Evolutionary conservation across 176 grass and related monocot genomes (phyloP).

Genomic region (Urochloa ruziziensis): DNA sequence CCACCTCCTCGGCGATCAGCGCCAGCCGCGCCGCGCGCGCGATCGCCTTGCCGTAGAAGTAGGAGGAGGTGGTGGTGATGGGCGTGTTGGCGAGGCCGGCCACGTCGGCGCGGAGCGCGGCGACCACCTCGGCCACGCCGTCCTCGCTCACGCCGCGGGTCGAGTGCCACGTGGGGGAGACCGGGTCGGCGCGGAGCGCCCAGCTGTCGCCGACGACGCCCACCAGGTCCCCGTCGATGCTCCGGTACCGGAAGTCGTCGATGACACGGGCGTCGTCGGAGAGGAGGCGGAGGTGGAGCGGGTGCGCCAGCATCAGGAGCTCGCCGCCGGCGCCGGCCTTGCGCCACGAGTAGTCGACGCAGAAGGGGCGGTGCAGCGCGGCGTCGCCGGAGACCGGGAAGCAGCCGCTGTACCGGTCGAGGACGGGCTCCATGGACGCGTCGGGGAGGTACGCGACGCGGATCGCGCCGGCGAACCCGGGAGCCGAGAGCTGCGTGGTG

Average conservation of each 20-base stretch:
- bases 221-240: conserved; percentile 93
- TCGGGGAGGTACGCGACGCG: conserved; percentile 67
- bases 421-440: conserved; percentile 53
- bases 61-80: conserved; percentile 78
- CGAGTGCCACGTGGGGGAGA: conserved; percentile 77
- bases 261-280: conserved; percentile 45
- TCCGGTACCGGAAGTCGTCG: conserved; percentile 73
- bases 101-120: conserved; percentile 65
- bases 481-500: conserved; percentile 50
- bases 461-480: conserved; percentile 54
- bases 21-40: conserved; percentile 78
- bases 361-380: conserved; percentile 54
- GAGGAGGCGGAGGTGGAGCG: conserved; percentile 81
- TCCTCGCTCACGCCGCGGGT: conserved; percentile 59
- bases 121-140: conserved; percentile 55
- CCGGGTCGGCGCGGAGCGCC: conserved; percentile 52
- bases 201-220: conserved; percentile 81
- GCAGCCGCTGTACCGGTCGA: conserved; percentile 74
- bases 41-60: conserved; percentile 90
- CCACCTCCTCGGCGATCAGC: conserved; percentile 82
- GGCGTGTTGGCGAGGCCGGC: conserved; percentile 36
- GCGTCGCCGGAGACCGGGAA: conserved; percentile 74
- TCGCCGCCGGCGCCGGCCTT: conserved; percentile 76
- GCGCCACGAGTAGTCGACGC: conserved; percentile 76
- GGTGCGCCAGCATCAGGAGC: conserved; percentile 83